A percentile compares a stretch with the other conserved stretches of the same genome.
These are phyloP conservation scores for Penicillium egyptiacum DNA, from an alignment of 495 filamentous ascomycete genomes.

Conservation along the genomic window DNA sequence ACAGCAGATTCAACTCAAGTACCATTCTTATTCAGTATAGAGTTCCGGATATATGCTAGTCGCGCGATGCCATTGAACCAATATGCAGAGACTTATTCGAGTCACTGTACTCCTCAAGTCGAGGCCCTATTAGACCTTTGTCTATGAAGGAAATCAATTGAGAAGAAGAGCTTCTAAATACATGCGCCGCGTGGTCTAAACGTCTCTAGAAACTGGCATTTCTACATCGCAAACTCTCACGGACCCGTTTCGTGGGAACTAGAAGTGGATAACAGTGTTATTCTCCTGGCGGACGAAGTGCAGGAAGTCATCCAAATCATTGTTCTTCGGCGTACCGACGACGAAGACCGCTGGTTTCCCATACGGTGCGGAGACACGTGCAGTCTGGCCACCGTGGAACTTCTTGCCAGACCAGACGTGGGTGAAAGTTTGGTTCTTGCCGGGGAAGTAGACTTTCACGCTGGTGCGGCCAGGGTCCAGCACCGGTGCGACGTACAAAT, in stretches of 20 bases:
- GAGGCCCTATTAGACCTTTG: no score
- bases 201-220: no score
- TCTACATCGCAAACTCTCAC: no score
- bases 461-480: conserved; percentile 19
- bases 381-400: conserved; percentile 22
- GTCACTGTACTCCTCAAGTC: no score
- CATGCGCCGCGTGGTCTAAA: no score
- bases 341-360: conserved; percentile 30
- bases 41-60: no score
- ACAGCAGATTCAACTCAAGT: no score
- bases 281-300: conserved; percentile 26
- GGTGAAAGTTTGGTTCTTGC: conserved; percentile 18
- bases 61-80: no score
- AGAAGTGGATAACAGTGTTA: conserved; percentile 20
- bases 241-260: neutral
- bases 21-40: no score
- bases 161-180: no score
- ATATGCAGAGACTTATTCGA: no score
- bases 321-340: conserved; percentile 22
- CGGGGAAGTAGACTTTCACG: conserved; percentile 28
- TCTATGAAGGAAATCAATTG: no score
- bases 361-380: conserved; percentile 18
- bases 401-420: conserved; percentile 25
- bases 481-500: conserved; percentile 29
- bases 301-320: conserved; percentile 22